Evolutionary conservation across 345 rosid species (phyloP), one percentile per base, ranked within the genome.

Genomic region (Sonneratia alba): DNA sequence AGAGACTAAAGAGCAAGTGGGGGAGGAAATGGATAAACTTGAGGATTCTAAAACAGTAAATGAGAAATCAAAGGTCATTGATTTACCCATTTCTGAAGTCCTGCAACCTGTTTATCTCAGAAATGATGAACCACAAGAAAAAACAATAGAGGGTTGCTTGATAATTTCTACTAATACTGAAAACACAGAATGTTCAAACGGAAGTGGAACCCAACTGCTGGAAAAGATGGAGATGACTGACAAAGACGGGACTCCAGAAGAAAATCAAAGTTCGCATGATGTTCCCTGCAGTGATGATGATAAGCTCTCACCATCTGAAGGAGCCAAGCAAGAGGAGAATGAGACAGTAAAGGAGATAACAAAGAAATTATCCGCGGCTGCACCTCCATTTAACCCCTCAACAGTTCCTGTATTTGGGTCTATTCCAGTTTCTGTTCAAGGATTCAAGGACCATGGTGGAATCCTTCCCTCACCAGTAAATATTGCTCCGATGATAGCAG

Each of bases 331-430:
- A 73, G 88, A 88, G 16, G 97, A 81, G 75, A 47, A 72, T 45
- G 97, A 90, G 79, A 74, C 77, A 13, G 89, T 81, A 43, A 95
- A 92, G 80, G 97, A 89, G 81, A 79, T 81, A 49, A 82, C 89
- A 76, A 95, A 87, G 82, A 95, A 87, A 82, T 92, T 95, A 63
- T 91, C 97, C 71, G 99, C 99, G 63, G 87, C 96, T 75, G 99
- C 99, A 63, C 92, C 99, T 12, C 97, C 99, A 53, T 95, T 86
- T 80, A 92, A 89, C 68, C 99, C 99, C 22, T 83, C 97, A 45
- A 78, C 82, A 66, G 66, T 85, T 77, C 97, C 97, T 55, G 85
- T 85, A 62, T 91, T 95, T 81, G 92, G 96, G 71, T 87, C 93
- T 2, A 80, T 91, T 78, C 70, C 93, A 3, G 82, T 88, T 76